Conservation (phyloP, 805 yeast species). For the Sungouiozyma intestinalis region DNA sequence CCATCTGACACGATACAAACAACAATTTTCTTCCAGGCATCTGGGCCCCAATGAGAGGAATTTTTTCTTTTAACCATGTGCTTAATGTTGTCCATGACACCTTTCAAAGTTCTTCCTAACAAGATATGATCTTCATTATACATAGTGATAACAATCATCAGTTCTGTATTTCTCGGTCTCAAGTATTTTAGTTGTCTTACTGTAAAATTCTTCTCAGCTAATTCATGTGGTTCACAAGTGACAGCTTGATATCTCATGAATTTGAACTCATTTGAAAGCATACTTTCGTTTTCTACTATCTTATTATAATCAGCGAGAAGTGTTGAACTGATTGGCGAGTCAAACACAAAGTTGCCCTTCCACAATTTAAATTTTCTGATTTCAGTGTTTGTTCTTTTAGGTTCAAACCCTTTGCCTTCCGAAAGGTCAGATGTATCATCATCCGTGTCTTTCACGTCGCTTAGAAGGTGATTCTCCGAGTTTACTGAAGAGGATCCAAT, state of each 20-base stretch:
- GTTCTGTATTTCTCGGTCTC: conserved; percentile 73
- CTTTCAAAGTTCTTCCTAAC: conserved; percentile 77
- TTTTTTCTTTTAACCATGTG: conserved; percentile 57
- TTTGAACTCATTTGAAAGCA: conserved; percentile 44
- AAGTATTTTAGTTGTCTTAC: conserved; percentile 72
- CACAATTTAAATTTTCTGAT: conserved; percentile 26
- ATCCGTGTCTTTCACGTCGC: not conserved
- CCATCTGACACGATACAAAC: conserved; percentile 90
- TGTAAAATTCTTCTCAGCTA: conserved; percentile 52
- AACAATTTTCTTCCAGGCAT: conserved; percentile 89
- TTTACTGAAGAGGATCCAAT: conserved; percentile 6
- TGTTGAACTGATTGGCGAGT: conserved; percentile 76
- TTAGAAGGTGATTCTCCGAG: conserved; percentile 6
- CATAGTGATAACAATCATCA: conserved; percentile 78
- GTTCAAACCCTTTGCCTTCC: not conserved
- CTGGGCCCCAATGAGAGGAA: conserved; percentile 83
- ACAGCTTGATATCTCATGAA: conserved; percentile 92
- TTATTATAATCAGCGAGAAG: conserved; percentile 41
- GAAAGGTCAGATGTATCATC: not conserved
- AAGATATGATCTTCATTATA: conserved; percentile 81
- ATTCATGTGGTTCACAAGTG: conserved; percentile 80
- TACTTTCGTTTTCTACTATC: conserved; percentile 33
- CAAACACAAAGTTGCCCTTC: conserved; percentile 74
- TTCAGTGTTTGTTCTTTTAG: conserved; percentile 17
- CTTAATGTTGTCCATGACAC: conserved; percentile 78